Percentiles rank a stretch among this genome's conserved stretches.
These are phyloP conservation scores for Erysimum cheiranthoides DNA, from an alignment of 345 rosid genomes.

Conservation along the genomic window DNA sequence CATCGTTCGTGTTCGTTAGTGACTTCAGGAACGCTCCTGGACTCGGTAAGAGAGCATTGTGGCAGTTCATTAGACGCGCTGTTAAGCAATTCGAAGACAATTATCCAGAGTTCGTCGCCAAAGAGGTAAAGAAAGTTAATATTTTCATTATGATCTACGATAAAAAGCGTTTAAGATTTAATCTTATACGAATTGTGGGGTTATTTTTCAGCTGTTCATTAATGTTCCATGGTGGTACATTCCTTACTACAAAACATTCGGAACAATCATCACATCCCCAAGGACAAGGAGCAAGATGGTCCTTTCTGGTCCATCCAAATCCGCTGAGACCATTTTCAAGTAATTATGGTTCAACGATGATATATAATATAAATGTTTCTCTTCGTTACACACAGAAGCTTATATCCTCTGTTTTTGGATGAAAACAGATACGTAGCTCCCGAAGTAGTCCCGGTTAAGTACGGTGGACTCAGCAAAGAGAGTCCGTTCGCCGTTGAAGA, in stretches of 20 bases:
- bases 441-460: constrained; percentile 48
- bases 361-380: background rate
- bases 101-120: constrained; percentile 89
- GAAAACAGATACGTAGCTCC: constrained; percentile 47
- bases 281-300: constrained; percentile 97
- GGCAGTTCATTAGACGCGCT: constrained; percentile 76
- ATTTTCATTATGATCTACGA: background rate
- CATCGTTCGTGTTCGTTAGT: constrained; percentile 74
- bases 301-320: constrained; percentile 75
- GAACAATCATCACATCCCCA: constrained; percentile 76
- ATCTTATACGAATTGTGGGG: background rate
- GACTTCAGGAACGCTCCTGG: constrained; percentile 93
- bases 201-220: constrained; percentile 69
- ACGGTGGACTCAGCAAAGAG: constrained; percentile 51
- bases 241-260: constrained; percentile 76
- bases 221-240: constrained; percentile 99
- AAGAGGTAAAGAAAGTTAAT: constrained; percentile 57
- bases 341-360: constrained; percentile 30
- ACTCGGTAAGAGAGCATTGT: constrained; percentile 73
- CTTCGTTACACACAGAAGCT: background rate
- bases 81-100: constrained; percentile 86
- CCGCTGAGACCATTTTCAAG: constrained; percentile 90
- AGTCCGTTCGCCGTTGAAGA: constrained; percentile 37
- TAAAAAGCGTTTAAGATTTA: background rate
- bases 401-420: constrained; percentile 8